Conservation (phyloP, 2,329 filamentous ascomycete species). For the Beauveria sp. region DNA sequence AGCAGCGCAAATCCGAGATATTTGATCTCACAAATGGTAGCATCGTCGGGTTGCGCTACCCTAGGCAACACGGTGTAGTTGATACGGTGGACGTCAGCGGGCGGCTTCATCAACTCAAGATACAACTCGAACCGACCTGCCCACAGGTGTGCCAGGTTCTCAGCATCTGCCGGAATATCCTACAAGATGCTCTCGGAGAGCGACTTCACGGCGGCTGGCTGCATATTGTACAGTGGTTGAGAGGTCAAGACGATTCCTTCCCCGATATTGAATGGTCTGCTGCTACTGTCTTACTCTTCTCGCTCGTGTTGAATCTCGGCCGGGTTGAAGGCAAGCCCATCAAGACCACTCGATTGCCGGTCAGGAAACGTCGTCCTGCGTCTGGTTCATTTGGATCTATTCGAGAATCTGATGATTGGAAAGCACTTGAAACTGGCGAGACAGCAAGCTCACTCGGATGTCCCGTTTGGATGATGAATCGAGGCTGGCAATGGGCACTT, state of each 20-base stretch:
- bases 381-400: conserved; percentile 30
- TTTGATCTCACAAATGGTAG: conserved; percentile 40
- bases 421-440: conserved; percentile 38
- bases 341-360: conserved; percentile 21
- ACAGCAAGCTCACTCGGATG: conserved; percentile 40
- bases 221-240: conserved; percentile 65
- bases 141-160: conserved; percentile 55
- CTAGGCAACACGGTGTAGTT: conserved; percentile 52
- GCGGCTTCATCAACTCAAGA: conserved; percentile 56
- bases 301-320: conserved; percentile 55
- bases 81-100: conserved; percentile 58
- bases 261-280: conserved; percentile 62
- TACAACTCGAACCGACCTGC: conserved; percentile 59
- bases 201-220: conserved; percentile 65
- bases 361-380: conserved; percentile 24
- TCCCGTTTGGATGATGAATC: conserved; percentile 52
- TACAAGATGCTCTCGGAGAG: conserved; percentile 51
- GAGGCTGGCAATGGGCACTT: conserved; percentile 65
- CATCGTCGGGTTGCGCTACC: conserved; percentile 48
- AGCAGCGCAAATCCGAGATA: conserved; percentile 36
- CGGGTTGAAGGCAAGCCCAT: conserved; percentile 21
- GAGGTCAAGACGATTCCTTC: conserved; percentile 36
- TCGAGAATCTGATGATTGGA: conserved; percentile 37
- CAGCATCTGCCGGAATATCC: conserved; percentile 53
- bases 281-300: conserved; percentile 54